Percentiles rank a stretch among this genome's conserved stretches.
Conservation (phyloP, 345 rosid species). For the Moricandia arvensis region DNA sequence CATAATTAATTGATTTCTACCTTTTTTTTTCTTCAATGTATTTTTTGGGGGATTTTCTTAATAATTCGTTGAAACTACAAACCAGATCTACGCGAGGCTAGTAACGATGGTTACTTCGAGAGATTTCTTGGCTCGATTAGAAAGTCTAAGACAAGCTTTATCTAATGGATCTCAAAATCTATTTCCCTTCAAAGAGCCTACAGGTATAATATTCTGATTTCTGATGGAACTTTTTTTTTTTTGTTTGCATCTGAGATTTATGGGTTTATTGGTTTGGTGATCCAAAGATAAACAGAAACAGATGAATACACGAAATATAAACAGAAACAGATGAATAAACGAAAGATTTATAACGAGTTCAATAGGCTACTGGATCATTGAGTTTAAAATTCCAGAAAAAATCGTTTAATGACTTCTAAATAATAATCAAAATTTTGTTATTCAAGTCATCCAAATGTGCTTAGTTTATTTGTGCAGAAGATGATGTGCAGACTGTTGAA, state of each 20-base stretch:
- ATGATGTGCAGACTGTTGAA: conserved; percentile 65
- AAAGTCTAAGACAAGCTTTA: conserved; percentile 49
- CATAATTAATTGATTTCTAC: not conserved
- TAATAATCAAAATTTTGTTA: not conserved
- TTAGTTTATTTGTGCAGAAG: conserved; percentile 40
- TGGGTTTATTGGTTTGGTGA: not conserved
- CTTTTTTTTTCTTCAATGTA: not conserved
- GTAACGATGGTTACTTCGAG: conserved; percentile 67
- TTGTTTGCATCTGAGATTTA: not conserved
- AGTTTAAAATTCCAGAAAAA: not conserved
- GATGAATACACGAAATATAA: too few species aligned
- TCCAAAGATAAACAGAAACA: too few species aligned
- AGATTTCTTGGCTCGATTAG: conserved; percentile 60
- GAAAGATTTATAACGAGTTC: too few species aligned
- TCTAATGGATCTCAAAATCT: conserved; percentile 46
- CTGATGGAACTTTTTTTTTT: not conserved
- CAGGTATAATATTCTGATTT: conserved; percentile 46
- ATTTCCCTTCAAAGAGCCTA: conserved; percentile 84
- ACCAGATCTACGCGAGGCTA: conserved; percentile 61
- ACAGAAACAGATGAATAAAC: too few species aligned
- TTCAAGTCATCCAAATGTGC: not conserved
- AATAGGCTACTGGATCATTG: not conserved
- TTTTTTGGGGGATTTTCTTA: not conserved
- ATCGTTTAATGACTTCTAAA: not conserved
- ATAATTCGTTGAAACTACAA: not conserved